A percentile compares a stretch with the other conserved stretches of the same genome.
Conservation (phyloP, 2,329 filamentous ascomycete genomes). For the Fusarium pseudograminearum region DNA sequence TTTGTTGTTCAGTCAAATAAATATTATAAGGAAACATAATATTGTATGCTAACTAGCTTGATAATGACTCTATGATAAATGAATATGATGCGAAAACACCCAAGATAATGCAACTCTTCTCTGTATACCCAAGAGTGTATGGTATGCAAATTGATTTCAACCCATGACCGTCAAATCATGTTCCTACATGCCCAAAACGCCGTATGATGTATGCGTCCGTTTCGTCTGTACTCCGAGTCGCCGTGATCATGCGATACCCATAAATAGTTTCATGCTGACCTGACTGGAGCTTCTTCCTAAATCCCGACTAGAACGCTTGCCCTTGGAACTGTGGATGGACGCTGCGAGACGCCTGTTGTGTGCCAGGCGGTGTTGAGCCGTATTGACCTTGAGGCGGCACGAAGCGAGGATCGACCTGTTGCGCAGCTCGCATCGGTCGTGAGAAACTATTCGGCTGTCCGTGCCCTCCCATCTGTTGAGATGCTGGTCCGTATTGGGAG, state of each 20-base stretch:
- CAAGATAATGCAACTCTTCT: conserved; percentile 28
- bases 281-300: background rate
- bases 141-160: conserved; percentile 32
- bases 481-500: conserved; percentile 40
- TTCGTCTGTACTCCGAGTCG: conserved; percentile 30
- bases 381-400: conserved; percentile 51
- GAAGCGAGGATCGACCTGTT: conserved; percentile 46
- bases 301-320: conserved; percentile 50
- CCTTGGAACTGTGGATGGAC: conserved; percentile 53
- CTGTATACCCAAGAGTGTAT: conserved; percentile 28
- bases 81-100: conserved; percentile 1
- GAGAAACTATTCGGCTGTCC: conserved; percentile 49
- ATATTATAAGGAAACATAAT: background rate
- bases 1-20: background rate
- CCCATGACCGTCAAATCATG: conserved; percentile 27
- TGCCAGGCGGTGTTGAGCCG: conserved; percentile 33
- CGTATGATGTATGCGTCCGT: conserved; percentile 32
- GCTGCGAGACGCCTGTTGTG: conserved; percentile 37
- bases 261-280: conserved; percentile 1
- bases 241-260: conserved; percentile 19
- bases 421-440: conserved; percentile 51
- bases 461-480: conserved; percentile 39
- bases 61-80: conserved; percentile 21
- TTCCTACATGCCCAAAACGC: conserved; percentile 35
- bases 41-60: conserved; percentile 8